Evolutionary conservation across 116 monocot genomes (phyloP), one percentile per base, ranked within the genome.

Genomic region (Papilionanthe hybrid): DNA sequence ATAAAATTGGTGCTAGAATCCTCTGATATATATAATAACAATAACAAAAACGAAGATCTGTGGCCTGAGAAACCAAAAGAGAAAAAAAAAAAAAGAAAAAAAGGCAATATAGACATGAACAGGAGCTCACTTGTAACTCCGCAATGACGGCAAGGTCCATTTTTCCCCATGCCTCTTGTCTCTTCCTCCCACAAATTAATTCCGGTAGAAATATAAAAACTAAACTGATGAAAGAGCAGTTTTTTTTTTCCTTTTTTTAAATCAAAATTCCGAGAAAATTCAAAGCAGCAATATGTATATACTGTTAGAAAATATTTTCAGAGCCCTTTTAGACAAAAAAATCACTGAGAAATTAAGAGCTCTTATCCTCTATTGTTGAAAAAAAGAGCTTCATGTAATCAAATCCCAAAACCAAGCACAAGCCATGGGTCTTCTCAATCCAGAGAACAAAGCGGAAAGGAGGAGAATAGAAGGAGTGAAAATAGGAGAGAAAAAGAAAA

Each of bases 81-180:
- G 32, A 32, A 32, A 32, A 32, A 32, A 32, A 32, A 32, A 73
- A 73, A 67, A 60, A 72, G 19, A 30, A 72, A 49, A 41, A 22
- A 48, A 50, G 37, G 53, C 11, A 45, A 79, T 50, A 63, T 13
- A 76, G 63, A 63, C 43, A 80, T 80, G 76, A 72, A 82, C 20
- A 77, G 80, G 73, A 82, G 85, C 88, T 88, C 85, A 88, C 88
- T 88, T 85, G 85, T 88, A 73, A 88, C 80, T 79, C 88, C 88
- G 78, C 88, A 88, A 83, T 88, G 88, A 43, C 83, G 63, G 80
- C 88, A 88, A 76, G 88, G 88, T 80, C 88, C 88, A 75, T 82
- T 58, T 80, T 88, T 88, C 53, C 77, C 88, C 88, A 88, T 88
- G 29, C 58, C 56, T 60, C 75, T 45, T 48, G 32, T 68, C 65